Evolutionary conservation across 768 basidiomycete genomes (phyloP), one percentile per base, ranked within the genome.

Genomic region (Sutorius australiensis): DNA sequence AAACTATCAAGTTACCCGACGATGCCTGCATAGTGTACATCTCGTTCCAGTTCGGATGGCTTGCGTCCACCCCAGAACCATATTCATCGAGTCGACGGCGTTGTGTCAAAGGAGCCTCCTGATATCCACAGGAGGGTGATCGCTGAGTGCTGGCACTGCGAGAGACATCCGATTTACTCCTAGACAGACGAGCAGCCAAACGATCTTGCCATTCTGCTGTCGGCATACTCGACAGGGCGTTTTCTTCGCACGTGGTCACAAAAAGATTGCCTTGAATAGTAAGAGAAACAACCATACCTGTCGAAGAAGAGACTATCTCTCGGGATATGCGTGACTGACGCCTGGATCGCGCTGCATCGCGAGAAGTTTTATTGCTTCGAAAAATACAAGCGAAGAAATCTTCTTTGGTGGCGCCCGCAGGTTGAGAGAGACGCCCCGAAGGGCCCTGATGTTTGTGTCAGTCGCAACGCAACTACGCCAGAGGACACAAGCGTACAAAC

Each of bases 191-290:
- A 54, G 75, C 76, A 21, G 83, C 80, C 16, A 90, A 74, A 50
- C 78, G 82, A 46, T 90, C 87, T 65, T 90, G 88, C 88, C 88
- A 90, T 65, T 90, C 86, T 54, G 78, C 71, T 1, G 85, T 87
- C 6, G 88, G 88, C 27, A 80, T 76, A 16, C 82, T 78, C 21
- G 82, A 79, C 55, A 83, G 74, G 12, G 77, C 76, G 46, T 79
- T 78, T 63, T 83, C 86, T 86, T 50, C 11, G 4, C 10, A 13
- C 12, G 10, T 40, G 47, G 46, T 60, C 38, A 61, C 17, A 53
- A 41, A 41, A 39, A 13, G 21, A 6, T 48, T 51, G 21, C 12
- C 49, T 14, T 32, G 38, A 13, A 32, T 48, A 17, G 5, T 51
- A 48, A 33, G 32, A 38, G 24, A 40, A 21, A 53, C 52, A 43